Base-by-base conservation (phyloP, 345 rosid species). In the Theobroma cacao region DNA sequence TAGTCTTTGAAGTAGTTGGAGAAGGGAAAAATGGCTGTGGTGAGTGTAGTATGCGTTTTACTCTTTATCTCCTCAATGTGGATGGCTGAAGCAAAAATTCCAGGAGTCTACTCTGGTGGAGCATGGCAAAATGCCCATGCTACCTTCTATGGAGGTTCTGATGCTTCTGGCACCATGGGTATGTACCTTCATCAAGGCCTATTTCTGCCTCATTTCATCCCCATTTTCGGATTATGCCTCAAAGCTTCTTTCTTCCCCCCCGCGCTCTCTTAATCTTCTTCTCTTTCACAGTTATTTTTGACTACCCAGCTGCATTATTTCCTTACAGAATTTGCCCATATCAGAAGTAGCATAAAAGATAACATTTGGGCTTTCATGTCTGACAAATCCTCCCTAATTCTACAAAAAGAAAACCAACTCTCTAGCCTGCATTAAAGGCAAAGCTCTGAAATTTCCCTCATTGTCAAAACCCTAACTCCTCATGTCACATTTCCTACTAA, bases 91-190 rank as follows among this genome's bases (percentile, higher is more conserved):
- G 94, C 94, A 34, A 91, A 93, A 76, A 88, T 92, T 77, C 95
- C 98, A 6, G 95, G 97, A 5, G 88, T 80, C 26, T 94, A 87
- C 91, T 18, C 47, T 14, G 98, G 97, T 2, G 92, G 91, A 0
- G 65, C 82, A 0, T 94, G 97, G 98, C 86, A 92, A 83, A 85
- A 18, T 45, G 97, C 98, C 26, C 98, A 94, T 75, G 98, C 98
- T 38, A 92, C 98, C 75, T 94, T 94, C 88, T 94, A 94, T 60
- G 98, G 97, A 14, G 98, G 97, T 45, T 75, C 87, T 31, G 98
- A 92, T 82, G 97, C 97, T 81, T 91, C 97, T 10, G 98, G 98
- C 40, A 94, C 98, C 69, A 91, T 91, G 97, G 95, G 97, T 93
- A 85, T 50, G 77, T 30, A 0, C 28, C 11, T 20, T 56, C 31